A percentile compares a stretch with the other conserved stretches of the same genome.
phyloP scores from a whole-genome alignment of 805 yeast species.

The Saccharomyces cerevisiae region DNA sequence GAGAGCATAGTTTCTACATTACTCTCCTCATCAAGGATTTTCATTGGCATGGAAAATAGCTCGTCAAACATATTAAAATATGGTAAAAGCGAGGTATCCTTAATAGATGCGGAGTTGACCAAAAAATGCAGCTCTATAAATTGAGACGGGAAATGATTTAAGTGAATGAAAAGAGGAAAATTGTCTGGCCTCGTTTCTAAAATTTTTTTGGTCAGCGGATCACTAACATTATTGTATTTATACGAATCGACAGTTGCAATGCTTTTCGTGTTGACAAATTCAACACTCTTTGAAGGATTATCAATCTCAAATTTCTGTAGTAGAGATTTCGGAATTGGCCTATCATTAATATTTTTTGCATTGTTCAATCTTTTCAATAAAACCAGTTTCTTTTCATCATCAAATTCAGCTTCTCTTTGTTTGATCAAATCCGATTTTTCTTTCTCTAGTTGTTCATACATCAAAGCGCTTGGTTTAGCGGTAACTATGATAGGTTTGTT shows the following conservation, averaged over 20 bases:
- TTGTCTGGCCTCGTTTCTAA: slow-evolving; percentile 33
- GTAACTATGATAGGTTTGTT: slow-evolving; percentile 58
- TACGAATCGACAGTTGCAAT: slow-evolving; percentile 50
- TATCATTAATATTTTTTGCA: slow-evolving; percentile 64
- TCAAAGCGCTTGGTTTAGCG: slow-evolving; percentile 54
- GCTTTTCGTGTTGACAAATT: slow-evolving; percentile 61
- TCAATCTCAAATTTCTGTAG: slow-evolving; percentile 58
- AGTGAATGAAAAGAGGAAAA: slow-evolving; percentile 63
- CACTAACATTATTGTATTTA: slow-evolving; percentile 26
- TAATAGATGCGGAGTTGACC: slow-evolving; percentile 47
- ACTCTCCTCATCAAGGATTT: slow-evolving; percentile 30
- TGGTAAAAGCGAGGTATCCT: slow-evolving; percentile 43
- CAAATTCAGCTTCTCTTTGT: slow-evolving; percentile 45
- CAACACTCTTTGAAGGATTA: slow-evolving; percentile 59
- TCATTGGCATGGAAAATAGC: slow-evolving; percentile 65
- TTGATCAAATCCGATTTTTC: slow-evolving; percentile 43
- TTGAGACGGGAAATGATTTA: slow-evolving; percentile 72
- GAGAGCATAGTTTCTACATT: slow-evolving; percentile 48
- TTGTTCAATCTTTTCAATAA: slow-evolving; percentile 43
- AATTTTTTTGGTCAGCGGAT: slow-evolving; percentile 23
- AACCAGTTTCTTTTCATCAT: slow-evolving; percentile 49
- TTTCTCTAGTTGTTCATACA: slow-evolving; percentile 46
- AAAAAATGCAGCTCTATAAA: slow-evolving; percentile 63
- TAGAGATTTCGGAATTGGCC: slow-evolving; percentile 65
- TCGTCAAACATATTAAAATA: slow-evolving; percentile 59